Conservation (phyloP, 345 rosid genomes). For the Syzygium aromaticum region DNA sequence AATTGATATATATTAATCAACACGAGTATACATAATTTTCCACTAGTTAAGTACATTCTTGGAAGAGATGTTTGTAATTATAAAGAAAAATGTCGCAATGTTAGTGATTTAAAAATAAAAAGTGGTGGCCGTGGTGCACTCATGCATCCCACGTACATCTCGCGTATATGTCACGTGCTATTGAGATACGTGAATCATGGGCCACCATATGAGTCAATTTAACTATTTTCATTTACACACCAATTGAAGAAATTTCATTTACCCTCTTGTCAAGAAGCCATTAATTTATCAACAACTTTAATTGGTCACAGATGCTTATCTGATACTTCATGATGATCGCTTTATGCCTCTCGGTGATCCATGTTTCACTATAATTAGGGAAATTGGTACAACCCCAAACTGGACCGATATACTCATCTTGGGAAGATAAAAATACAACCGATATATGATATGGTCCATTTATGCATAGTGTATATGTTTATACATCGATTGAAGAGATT, state of each 20-base stretch:
- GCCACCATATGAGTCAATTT: background rate
- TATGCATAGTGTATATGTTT: background rate
- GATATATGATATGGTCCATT: too few relatives aligned
- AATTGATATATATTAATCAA: too few relatives aligned
- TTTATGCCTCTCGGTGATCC: background rate
- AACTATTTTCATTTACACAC: background rate
- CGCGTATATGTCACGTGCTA: too few relatives aligned
- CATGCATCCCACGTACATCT: too few relatives aligned
- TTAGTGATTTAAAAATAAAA: background rate
- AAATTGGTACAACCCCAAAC: background rate
- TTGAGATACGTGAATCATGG: accelerated
- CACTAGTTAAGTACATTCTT: background rate
- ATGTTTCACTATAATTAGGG: background rate
- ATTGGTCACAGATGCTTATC: background rate
- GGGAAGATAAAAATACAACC: too few relatives aligned
- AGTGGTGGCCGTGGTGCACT: background rate
- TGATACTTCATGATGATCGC: background rate
- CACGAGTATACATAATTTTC: too few relatives aligned
- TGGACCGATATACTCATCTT: too few relatives aligned
- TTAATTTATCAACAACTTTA: background rate
- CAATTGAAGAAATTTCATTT: background rate
- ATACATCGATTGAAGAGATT: background rate
- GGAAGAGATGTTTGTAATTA: background rate
- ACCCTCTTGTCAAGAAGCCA: background rate
- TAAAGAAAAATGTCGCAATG: background rate